Percentiles rank a stretch among this genome's conserved stretches.
phyloP scores from a whole-genome alignment of 768 basidiomycete genomes.

The Tephrocybe sp. region DNA sequence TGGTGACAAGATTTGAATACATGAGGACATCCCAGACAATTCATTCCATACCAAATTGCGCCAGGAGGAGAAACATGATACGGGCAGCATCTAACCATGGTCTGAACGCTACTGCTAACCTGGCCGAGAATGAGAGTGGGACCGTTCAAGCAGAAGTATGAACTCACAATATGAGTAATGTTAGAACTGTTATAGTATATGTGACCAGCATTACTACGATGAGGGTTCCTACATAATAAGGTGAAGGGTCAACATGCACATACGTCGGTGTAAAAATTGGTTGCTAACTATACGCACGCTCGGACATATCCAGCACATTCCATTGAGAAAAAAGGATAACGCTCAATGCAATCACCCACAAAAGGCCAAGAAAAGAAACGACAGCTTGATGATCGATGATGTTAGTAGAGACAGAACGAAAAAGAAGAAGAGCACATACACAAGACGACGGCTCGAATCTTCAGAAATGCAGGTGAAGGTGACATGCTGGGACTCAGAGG shows the following conservation, averaged over 20 bases:
- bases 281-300: conserved; percentile 37
- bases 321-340: conserved; percentile 45
- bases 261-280: no score
- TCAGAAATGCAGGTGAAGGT: conserved; percentile 21
- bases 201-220: conserved; percentile 41
- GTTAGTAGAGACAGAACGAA: neutral
- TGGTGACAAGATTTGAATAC: conserved; percentile 15
- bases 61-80: conserved; percentile 40
- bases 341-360: conserved; percentile 48
- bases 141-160: neutral
- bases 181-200: conserved; percentile 36
- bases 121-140: conserved; percentile 16
- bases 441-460: conserved; percentile 18
- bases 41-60: conserved; percentile 42
- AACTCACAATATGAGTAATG: conserved; percentile 42
- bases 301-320: conserved; percentile 39
- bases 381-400: conserved; percentile 29
- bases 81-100: conserved; percentile 54
- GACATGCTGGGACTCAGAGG: conserved; percentile 4
- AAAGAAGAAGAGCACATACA: conserved; percentile 15
- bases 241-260: neutral
- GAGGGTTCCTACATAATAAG: conserved; percentile 40
- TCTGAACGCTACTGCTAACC: conserved; percentile 46
- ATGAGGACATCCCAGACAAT: neutral
- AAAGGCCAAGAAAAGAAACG: conserved; percentile 40